phyloP scores from a whole-genome alignment of 306 rosid species.

The Mimosa pudica region DNA sequence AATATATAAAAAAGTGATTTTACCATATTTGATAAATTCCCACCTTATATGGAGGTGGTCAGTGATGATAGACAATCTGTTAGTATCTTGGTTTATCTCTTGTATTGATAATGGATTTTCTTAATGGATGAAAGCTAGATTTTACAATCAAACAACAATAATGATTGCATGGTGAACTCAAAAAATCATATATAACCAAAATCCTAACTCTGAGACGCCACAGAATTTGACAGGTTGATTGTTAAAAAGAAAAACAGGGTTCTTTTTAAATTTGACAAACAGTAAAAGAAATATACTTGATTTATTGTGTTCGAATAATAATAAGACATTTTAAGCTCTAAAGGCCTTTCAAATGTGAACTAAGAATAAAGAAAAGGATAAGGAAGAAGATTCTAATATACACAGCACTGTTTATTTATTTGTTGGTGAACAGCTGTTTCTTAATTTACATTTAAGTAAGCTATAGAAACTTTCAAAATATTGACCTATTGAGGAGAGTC shows the following conservation, averaged over 20 bases:
- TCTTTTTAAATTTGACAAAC: neutral
- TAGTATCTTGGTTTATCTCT: neutral
- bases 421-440: conserved; percentile 13
- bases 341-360: conserved; percentile 1
- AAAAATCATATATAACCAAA: neutral
- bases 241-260: neutral
- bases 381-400: conserved; percentile 13
- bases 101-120: neutral
- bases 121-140: neutral
- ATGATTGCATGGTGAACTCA: neutral
- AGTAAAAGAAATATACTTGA: neutral
- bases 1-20: neutral
- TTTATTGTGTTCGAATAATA: no score
- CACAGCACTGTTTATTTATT: conserved; percentile 5
- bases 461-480: conserved; percentile 5
- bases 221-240: neutral
- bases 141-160: neutral
- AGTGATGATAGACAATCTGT: neutral
- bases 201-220: conserved; percentile 1
- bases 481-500: neutral
- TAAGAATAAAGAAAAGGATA: conserved; percentile 8
- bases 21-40: neutral
- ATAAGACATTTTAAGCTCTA: neutral
- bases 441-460: neutral
- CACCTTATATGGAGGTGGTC: neutral